phyloP scores from a whole-genome alignment of 768 basidiomycete genomes.

The Tylopilus sp. region DNA sequence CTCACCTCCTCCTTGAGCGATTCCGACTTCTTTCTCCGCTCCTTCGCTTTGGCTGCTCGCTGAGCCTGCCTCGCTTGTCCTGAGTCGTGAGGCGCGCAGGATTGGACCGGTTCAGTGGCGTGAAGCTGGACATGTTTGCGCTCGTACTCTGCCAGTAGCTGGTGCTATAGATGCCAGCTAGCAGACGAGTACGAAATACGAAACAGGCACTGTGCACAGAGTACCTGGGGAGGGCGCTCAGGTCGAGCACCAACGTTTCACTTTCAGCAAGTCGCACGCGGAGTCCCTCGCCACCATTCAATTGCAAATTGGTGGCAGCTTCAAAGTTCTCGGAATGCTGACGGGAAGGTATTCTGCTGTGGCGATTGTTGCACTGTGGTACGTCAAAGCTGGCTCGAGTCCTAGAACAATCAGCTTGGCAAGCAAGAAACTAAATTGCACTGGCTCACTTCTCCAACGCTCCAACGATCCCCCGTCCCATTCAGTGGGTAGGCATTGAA shows the following conservation, averaged over 20 bases:
- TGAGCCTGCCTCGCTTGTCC: constrained; percentile 2
- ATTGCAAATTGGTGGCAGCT: too few species aligned
- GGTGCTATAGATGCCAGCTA: background rate
- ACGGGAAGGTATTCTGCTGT: too few species aligned
- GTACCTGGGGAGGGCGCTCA: too few species aligned
- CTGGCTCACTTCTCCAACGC: background rate
- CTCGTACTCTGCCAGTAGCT: background rate
- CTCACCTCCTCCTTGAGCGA: constrained; percentile 25
- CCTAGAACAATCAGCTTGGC: background rate
- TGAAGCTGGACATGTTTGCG: background rate
- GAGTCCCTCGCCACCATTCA: too few species aligned
- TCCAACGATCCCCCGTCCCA: background rate
- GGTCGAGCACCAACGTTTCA: too few species aligned
- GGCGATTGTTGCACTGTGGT: too few species aligned
- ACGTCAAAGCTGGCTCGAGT: too few species aligned
- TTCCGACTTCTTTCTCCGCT: constrained; percentile 21
- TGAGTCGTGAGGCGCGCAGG: background rate
- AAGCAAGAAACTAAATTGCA: background rate
- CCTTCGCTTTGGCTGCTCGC: constrained; percentile 12
- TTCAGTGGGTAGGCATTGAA: background rate
- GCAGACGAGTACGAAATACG: too few species aligned
- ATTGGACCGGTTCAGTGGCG: background rate
- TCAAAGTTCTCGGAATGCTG: too few species aligned
- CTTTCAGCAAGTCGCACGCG: too few species aligned
- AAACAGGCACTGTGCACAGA: too few species aligned